These are phyloP conservation scores for Syncephalastrum sp. DNA, from an alignment of 371 early-diverging fungal genomes.

Conservation along the genomic window DNA sequence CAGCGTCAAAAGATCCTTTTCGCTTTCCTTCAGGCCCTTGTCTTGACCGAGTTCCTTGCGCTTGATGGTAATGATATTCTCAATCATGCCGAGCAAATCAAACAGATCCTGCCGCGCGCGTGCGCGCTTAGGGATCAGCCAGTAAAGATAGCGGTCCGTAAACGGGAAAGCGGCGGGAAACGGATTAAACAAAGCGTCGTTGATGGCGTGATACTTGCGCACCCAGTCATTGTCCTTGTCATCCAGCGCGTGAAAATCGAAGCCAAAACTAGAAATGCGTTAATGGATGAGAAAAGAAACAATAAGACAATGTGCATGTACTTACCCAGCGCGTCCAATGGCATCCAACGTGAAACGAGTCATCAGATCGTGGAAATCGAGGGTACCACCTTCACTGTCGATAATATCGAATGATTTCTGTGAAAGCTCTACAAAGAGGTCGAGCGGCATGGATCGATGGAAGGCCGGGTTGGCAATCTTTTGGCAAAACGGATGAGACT, in stretches of 20 bases:
- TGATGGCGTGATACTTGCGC: conserved; percentile 24
- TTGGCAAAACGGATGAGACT: neutral
- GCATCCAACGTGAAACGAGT: conserved; percentile 26
- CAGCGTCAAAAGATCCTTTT: conserved; percentile 45
- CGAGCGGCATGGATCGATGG: too few relatives aligned
- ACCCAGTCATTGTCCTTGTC: conserved; percentile 13
- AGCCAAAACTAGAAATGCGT: conserved; percentile 15
- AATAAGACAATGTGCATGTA: conserved; percentile 4
- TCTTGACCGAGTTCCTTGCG: conserved; percentile 19
- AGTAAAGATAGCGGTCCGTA: conserved; percentile 32
- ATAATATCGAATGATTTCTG: neutral
- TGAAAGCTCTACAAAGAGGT: too few relatives aligned
- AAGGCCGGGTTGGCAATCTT: neutral
- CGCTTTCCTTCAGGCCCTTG: conserved; percentile 24
- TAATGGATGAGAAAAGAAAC: too few relatives aligned
- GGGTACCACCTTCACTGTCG: too few relatives aligned
- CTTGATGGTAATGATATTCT: conserved; percentile 32
- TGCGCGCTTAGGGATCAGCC: conserved; percentile 15
- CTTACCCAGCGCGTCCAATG: conserved; percentile 31
- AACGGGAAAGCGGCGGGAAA: conserved; percentile 47
- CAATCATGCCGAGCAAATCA: conserved; percentile 31
- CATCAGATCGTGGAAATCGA: too few relatives aligned
- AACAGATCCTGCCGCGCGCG: conserved; percentile 15
- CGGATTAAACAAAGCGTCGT: conserved; percentile 24
- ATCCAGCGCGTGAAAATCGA: conserved; percentile 13